Evolutionary conservation across 2,329 filamentous ascomycete genomes (phyloP).

Genomic region (Penicillium sp.): DNA sequence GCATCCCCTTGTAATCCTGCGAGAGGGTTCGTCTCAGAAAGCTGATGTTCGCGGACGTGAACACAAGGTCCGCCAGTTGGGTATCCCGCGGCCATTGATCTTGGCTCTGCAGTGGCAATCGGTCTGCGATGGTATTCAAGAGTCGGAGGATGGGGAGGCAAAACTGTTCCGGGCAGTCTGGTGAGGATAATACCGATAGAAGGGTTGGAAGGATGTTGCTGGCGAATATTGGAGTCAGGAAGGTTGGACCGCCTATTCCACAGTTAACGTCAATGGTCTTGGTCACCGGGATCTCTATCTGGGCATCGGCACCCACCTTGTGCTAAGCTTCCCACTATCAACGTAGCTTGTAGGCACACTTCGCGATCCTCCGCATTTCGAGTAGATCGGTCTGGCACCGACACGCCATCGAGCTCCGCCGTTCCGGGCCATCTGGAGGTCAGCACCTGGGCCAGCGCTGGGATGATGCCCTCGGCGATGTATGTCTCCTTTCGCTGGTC

Average conservation of each 20-base stretch:
- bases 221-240: slow-evolving; percentile 72
- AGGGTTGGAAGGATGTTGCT: slow-evolving; percentile 70
- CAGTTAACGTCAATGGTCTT: slow-evolving; percentile 19
- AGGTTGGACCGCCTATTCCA: slow-evolving; percentile 71
- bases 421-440: slow-evolving; percentile 47
- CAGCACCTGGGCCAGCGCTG: slow-evolving; percentile 53
- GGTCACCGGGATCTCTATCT: neutral
- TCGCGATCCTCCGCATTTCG: slow-evolving; percentile 64
- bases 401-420: slow-evolving; percentile 31
- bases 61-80: slow-evolving; percentile 64
- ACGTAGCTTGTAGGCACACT: slow-evolving; percentile 74
- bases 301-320: slow-evolving; percentile 60
- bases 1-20: slow-evolving; percentile 55
- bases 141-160: slow-evolving; percentile 73
- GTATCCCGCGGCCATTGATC: slow-evolving; percentile 52
- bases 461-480: slow-evolving; percentile 67
- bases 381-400: slow-evolving; percentile 31
- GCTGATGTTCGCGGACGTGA: slow-evolving; percentile 62
- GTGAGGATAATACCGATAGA: slow-evolving; percentile 68
- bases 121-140: slow-evolving; percentile 70
- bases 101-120: slow-evolving; percentile 59
- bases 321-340: slow-evolving; percentile 82
- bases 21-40: slow-evolving; percentile 68
- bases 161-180: slow-evolving; percentile 65
- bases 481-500: slow-evolving; percentile 81